Conservation (phyloP, 345 rosid genomes). For the Camelina neglecta region DNA sequence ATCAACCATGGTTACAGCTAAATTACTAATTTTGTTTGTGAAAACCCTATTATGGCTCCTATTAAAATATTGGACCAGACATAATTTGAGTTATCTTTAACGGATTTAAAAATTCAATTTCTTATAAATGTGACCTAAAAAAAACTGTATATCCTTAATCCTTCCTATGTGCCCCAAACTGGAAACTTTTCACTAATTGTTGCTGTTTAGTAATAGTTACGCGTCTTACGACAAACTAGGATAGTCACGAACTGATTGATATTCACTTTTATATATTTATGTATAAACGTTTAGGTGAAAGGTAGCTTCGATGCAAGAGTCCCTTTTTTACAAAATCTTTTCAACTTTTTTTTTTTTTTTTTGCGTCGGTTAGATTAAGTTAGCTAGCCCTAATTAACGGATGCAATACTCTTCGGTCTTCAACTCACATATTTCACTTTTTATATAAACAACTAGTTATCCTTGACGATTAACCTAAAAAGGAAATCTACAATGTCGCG, state of each 20-base stretch:
- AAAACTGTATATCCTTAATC: not conserved
- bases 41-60: not conserved
- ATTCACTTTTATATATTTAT: not conserved
- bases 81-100: not conserved
- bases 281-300: not conserved
- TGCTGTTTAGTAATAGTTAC: too few species aligned
- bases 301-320: not conserved
- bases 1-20: not conserved
- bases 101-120: not conserved
- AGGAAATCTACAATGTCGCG: conserved; percentile 19
- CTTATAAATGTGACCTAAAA: conserved; percentile 5
- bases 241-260: not conserved
- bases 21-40: too few species aligned
- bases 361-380: conserved; percentile 16
- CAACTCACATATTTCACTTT: not conserved
- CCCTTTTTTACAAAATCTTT: not conserved
- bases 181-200: too few species aligned
- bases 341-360: conserved; percentile 4
- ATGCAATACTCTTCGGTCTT: conserved; percentile 8
- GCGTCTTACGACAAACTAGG: not conserved
- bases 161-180: too few species aligned
- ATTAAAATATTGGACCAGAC: not conserved
- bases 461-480: not conserved
- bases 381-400: conserved; percentile 33
- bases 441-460: not conserved